Evolutionary conservation across 2,329 filamentous ascomycete genomes (phyloP).

Genomic region (Aspergillus ruber): DNA sequence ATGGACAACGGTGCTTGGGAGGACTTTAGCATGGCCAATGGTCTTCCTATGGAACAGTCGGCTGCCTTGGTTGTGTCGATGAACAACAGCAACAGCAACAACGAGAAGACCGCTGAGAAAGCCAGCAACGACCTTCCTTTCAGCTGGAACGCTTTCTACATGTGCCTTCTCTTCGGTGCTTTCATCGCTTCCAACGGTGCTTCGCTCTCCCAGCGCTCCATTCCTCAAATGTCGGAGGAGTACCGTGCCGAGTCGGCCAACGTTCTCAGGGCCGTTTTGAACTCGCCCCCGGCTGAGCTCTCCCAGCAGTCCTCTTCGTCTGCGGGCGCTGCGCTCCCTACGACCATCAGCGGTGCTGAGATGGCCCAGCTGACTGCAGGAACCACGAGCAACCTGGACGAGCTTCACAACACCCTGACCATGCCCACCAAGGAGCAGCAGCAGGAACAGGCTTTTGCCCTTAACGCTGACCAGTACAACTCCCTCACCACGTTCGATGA

Average conservation of each 20-base stretch:
- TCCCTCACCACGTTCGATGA: conserved; percentile 67
- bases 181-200: conserved; percentile 86
- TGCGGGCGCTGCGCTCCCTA: conserved; percentile 18
- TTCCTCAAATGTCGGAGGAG: conserved; percentile 41
- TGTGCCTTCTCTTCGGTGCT: conserved; percentile 93
- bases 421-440: conserved; percentile 77
- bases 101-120: conserved; percentile 34
- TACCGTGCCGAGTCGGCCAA: conserved; percentile 44
- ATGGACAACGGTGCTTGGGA: conserved; percentile 77
- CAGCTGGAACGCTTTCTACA: conserved; percentile 66
- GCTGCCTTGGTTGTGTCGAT: conserved; percentile 28
- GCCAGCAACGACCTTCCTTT: conserved; percentile 65
- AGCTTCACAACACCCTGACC: conserved; percentile 62
- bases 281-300: conserved; percentile 38
- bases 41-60: conserved; percentile 41
- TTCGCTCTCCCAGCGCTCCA: conserved; percentile 53
- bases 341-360: conserved; percentile 32
- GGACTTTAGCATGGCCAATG: conserved; percentile 68
- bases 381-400: conserved; percentile 47
- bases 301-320: conserved; percentile 39
- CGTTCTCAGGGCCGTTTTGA: conserved; percentile 41
- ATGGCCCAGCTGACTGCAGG: conserved; percentile 34
- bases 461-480: conserved; percentile 84
- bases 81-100: conserved; percentile 5
- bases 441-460: conserved; percentile 78